phyloP scores from a whole-genome alignment of 352 stramenopile genomes.

The Phytophthora sansomeana region DNA sequence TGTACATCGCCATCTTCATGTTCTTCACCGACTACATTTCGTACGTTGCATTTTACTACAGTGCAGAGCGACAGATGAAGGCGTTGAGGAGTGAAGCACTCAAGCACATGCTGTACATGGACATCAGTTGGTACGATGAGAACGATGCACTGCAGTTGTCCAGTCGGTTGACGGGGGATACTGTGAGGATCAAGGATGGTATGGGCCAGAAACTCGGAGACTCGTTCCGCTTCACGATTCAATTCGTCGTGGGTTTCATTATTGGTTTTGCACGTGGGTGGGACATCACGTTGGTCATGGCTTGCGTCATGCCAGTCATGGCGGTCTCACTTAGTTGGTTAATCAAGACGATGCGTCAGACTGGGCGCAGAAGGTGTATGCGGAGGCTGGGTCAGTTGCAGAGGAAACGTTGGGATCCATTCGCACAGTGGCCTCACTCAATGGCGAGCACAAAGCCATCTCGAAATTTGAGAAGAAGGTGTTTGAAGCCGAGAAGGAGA shows the following conservation, averaged over 20 bases:
- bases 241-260: no score
- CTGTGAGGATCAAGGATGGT: constrained; percentile 47
- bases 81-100: constrained; percentile 30
- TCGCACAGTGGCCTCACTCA: constrained; percentile 50
- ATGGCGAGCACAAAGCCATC: constrained; percentile 39
- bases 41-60: constrained; percentile 26
- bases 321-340: no score
- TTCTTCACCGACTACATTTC: constrained; percentile 50
- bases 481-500: constrained; percentile 24
- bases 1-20: constrained; percentile 37
- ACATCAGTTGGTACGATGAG: constrained; percentile 49
- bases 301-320: no score
- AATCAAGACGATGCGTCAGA: no score
- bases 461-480: constrained; percentile 40
- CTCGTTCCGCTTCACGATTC: constrained; percentile 33
- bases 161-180: constrained; percentile 33
- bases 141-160: constrained; percentile 37
- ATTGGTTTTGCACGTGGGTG: no score
- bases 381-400: constrained; percentile 50
- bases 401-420: constrained; percentile 58
- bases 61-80: constrained; percentile 51
- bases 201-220: constrained; percentile 55
- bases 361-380: no score
- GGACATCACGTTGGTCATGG: no score
- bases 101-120: constrained; percentile 47